Conservation (phyloP, 495 filamentous ascomycete species). For the Tuber magnatum region DNA sequence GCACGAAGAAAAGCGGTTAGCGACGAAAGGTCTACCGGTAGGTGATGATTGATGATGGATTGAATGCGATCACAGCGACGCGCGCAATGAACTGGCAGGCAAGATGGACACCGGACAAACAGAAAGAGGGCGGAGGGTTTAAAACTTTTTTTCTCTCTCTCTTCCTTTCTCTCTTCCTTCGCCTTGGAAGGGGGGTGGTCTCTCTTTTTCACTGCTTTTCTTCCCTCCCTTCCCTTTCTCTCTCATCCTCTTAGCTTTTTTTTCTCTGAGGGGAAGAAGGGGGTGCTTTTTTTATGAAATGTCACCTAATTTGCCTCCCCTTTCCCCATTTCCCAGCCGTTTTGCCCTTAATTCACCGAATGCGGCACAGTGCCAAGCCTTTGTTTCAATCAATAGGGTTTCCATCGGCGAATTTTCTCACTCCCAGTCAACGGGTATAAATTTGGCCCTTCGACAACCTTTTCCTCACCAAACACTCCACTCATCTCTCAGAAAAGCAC, state of each 20-base stretch:
- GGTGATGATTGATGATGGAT: background rate
- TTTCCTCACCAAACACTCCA: background rate
- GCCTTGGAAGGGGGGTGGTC: constrained; percentile 24
- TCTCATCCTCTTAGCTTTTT: background rate
- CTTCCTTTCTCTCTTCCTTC: constrained; percentile 21
- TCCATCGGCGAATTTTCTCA: constrained; percentile 34
- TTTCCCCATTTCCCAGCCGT: constrained; percentile 4
- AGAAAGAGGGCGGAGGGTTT: constrained; percentile 19
- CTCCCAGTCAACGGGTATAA: constrained; percentile 5
- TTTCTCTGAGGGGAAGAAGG: background rate
- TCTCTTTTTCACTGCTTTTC: constrained; percentile 23
- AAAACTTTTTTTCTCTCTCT: constrained; percentile 8
- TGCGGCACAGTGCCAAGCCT: background rate
- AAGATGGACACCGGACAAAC: constrained; percentile 13
- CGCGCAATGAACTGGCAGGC: constrained; percentile 19
- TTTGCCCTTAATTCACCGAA: constrained; percentile 12
- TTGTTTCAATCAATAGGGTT: constrained; percentile 14
- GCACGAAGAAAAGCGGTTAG: background rate
- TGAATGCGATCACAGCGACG: background rate
- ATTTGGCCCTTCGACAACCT: background rate
- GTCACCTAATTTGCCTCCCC: constrained; percentile 29
- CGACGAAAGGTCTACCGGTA: no score
- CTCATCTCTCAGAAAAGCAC: constrained; percentile 9
- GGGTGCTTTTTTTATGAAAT: constrained; percentile 9
- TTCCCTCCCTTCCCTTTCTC: constrained; percentile 27